Conservation (phyloP, 768 basidiomycete species). For the Kwoniella shandongensis region DNA sequence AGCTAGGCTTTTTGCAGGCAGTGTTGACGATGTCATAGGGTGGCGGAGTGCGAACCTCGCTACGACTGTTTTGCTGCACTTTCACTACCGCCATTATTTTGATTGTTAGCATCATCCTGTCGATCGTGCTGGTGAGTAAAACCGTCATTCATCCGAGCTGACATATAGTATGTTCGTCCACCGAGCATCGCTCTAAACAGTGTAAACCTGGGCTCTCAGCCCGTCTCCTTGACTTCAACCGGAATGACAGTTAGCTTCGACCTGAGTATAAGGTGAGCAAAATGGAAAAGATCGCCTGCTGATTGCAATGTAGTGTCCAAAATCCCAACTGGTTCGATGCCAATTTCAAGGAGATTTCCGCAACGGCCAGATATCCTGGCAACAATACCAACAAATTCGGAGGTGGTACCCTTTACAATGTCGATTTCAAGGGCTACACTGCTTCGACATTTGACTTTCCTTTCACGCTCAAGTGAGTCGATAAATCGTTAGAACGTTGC, state of each 20-base stretch:
- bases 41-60: conserved; percentile 41
- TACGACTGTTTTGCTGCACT: conserved; percentile 48
- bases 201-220: conserved; percentile 39
- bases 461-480: conserved; percentile 46
- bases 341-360: conserved; percentile 48
- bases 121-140: conserved; percentile 44
- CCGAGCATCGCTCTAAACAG: conserved; percentile 45
- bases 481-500: not conserved
- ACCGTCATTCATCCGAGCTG: not conserved
- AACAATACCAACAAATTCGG: conserved; percentile 40
- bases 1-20: not conserved
- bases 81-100: conserved; percentile 40
- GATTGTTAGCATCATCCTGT: conserved; percentile 44
- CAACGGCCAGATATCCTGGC: conserved; percentile 40
- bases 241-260: conserved; percentile 45
- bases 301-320: conserved; percentile 28
- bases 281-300: too few species aligned
- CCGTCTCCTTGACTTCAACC: conserved; percentile 37
- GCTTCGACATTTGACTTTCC: conserved; percentile 50
- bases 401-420: conserved; percentile 47
- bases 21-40: conserved; percentile 31
- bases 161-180: conserved; percentile 49
- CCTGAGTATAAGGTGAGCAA: conserved; percentile 41
- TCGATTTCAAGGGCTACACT: conserved; percentile 48
- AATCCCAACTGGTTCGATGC: conserved; percentile 54